Evolutionary conservation across 2,329 filamentous ascomycete species (phyloP).

Genomic region (Pseudogymnoascus verrucosus): DNA sequence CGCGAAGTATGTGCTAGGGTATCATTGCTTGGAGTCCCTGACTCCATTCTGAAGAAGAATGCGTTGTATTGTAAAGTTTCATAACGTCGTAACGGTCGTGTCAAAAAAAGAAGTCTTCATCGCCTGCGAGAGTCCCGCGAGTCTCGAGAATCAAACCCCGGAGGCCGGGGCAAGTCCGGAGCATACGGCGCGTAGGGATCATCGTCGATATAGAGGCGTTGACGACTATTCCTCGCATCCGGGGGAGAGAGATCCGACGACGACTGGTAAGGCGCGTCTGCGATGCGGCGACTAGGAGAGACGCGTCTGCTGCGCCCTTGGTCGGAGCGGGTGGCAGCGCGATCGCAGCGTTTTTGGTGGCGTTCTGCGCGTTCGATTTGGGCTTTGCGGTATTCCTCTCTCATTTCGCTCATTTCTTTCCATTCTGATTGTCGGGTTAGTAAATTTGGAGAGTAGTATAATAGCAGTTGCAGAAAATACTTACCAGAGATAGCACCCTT

Average conservation of each 20-base stretch:
- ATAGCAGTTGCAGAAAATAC: neutral
- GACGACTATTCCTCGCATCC: conserved; percentile 28
- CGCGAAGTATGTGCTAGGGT: neutral
- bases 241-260: conserved; percentile 26
- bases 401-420: conserved; percentile 58
- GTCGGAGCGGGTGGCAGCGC: conserved; percentile 18
- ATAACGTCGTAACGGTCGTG: neutral
- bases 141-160: neutral
- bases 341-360: conserved; percentile 37
- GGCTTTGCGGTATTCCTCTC: conserved; percentile 47
- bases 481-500: conserved; percentile 46
- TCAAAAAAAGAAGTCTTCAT: neutral
- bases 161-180: neutral
- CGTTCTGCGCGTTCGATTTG: conserved; percentile 39
- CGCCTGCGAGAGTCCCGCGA: neutral
- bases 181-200: conserved; percentile 32
- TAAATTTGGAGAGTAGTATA: no score
- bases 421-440: conserved; percentile 47
- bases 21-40: neutral
- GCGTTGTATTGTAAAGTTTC: neutral
- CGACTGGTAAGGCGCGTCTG: conserved; percentile 16
- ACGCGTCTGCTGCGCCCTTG: conserved; percentile 31
- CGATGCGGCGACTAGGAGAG: conserved; percentile 19
- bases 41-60: neutral
- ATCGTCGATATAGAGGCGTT: conserved; percentile 35